phyloP scores from a whole-genome alignment of 2,329 filamentous ascomycete species.

The Mollisia scopiformis region DNA sequence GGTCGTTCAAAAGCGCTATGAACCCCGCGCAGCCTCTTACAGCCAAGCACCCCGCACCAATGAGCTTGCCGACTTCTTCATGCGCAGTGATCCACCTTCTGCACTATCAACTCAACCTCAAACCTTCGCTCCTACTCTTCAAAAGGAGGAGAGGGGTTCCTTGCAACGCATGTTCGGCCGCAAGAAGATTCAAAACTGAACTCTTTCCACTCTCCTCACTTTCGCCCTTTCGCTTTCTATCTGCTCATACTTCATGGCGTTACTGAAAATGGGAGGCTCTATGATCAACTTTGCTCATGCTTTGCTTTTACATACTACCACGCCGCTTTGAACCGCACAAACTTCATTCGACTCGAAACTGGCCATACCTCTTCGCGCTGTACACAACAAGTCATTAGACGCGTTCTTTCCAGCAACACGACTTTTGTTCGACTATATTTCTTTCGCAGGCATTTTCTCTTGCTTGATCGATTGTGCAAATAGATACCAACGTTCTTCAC shows the following conservation, averaged over 20 bases:
- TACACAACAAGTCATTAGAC: background rate
- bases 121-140: slow-evolving; percentile 23
- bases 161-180: slow-evolving; percentile 34
- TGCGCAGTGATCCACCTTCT: slow-evolving; percentile 29
- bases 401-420: background rate
- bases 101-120: slow-evolving; percentile 22
- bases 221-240: background rate
- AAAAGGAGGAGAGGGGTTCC: slow-evolving; percentile 29
- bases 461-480: background rate
- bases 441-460: background rate
- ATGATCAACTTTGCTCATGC: background rate
- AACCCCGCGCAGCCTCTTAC: slow-evolving; percentile 34
- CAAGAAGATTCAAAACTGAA: slow-evolving; percentile 26
- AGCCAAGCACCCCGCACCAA: slow-evolving; percentile 48
- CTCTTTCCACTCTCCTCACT: background rate
- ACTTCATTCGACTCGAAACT: background rate
- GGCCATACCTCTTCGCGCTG: background rate
- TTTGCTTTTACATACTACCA: background rate
- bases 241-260: background rate
- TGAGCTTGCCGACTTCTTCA: slow-evolving; percentile 73
- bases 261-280: background rate
- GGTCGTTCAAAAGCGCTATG: slow-evolving; percentile 55
- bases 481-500: background rate
- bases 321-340: background rate
- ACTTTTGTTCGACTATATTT: background rate